Base-by-base conservation (phyloP, 768 basidiomycete species). In the Rhizopogon rudus region DNA sequence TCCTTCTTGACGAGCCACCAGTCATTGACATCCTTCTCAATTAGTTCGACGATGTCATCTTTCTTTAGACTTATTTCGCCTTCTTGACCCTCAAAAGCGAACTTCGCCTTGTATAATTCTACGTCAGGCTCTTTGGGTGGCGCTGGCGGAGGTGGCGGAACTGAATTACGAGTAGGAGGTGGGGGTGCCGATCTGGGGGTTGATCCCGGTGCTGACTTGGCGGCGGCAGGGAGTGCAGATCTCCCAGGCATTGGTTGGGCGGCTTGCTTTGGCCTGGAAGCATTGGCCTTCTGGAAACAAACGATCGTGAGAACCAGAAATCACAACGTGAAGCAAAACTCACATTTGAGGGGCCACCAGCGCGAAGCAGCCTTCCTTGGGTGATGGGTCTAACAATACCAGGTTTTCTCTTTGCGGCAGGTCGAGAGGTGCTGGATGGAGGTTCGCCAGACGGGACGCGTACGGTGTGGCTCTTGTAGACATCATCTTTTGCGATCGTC, bases 1-100 rank as follows among this genome's bases (percentile, higher is more conserved):
- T 78, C 80, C 71, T 88, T 93, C 78, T 87, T 91, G 54, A 98
- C 88, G 33, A 97, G 78, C 96, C 97, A 98, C 97, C 97, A 99
- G 3, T 96, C 97, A 62, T 96, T 96, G 57, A 94, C 84, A 65
- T 88, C 86, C 68, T 97, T 93, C 75, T 96, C 87, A 33, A 94
- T 77, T 17, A 98, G 75, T 73, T 98, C 95, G 1, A 98, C 91
- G 3, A 90, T 55, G 57, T 98, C 97, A 63, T 94, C 97, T 70
- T 98, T 98, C 61, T 79, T 81, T 51, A 99, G 71, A 6, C 84
- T 75, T 79, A 98, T 87, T 71, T 99, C 97, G 12, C 95, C 95
- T 35, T 87, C 86, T 70, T 98, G 91, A 2, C 94, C 95, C 39
- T 86, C 79, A 65, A 99, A 99, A n/a, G 86, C 82, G 71, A 87